A percentile compares a stretch with the other conserved stretches of the same genome.
phyloP scores from a whole-genome alignment of 768 basidiomycete genomes.

The Fibroporia radiculosa region DNA sequence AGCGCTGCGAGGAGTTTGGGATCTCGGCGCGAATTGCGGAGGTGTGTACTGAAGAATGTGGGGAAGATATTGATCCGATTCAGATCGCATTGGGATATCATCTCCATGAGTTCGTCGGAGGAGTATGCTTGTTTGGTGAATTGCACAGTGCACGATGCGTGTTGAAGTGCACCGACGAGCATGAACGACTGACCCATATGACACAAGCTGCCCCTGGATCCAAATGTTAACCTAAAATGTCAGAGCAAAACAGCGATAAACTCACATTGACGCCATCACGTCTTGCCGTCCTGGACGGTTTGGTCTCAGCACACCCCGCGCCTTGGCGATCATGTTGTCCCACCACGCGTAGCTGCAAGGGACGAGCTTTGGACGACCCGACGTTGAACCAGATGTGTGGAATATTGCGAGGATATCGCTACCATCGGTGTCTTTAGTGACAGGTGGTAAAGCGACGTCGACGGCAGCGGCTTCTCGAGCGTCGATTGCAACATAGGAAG shows the following conservation, averaged over 20 bases:
- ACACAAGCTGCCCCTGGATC: slow-evolving; percentile 71
- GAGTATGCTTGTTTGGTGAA: slow-evolving; percentile 20
- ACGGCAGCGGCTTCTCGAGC: slow-evolving; percentile 31
- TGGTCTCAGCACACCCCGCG: slow-evolving; percentile 34
- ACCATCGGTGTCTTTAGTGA: slow-evolving; percentile 15
- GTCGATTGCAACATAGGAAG: slow-evolving; percentile 36
- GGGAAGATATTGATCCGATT: slow-evolving; percentile 26
- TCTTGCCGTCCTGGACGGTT: slow-evolving; percentile 46
- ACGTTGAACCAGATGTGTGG: slow-evolving; percentile 78
- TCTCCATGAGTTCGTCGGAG: slow-evolving; percentile 24
- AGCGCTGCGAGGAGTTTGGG: slow-evolving; percentile 39
- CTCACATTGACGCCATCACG: slow-evolving; percentile 69
- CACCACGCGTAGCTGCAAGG: slow-evolving; percentile 69
- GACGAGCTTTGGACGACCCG: slow-evolving; percentile 73
- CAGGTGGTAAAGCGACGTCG: slow-evolving; percentile 36
- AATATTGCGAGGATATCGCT: slow-evolving; percentile 57
- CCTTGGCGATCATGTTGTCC: slow-evolving; percentile 50
- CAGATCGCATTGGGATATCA: slow-evolving; percentile 49
- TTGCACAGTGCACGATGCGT: slow-evolving; percentile 21
- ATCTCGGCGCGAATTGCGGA: slow-evolving; percentile 44
- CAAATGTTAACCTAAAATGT: slow-evolving; percentile 14
- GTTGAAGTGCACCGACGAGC: slow-evolving; percentile 19
- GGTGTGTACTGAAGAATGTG: slow-evolving; percentile 21
- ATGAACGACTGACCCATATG: slow-evolving; percentile 76
- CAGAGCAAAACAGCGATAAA: slow-evolving; percentile 11